Evolutionary conservation across 495 filamentous ascomycete genomes (phyloP).

Genomic region (Cudoniella acicularis): DNA sequence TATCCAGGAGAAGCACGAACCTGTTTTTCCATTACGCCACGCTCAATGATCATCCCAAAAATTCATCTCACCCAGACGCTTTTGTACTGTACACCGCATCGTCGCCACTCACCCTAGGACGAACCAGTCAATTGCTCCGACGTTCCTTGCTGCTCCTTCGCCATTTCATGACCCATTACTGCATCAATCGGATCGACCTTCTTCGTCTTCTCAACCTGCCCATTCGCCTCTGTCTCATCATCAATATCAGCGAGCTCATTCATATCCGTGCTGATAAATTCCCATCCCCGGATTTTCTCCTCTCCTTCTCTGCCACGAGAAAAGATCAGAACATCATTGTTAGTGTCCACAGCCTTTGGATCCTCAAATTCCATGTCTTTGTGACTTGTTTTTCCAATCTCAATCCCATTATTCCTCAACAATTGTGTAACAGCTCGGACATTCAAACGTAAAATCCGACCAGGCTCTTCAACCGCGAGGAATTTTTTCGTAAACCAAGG

Average conservation of each 20-base stretch:
- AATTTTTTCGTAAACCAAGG: constrained; percentile 58
- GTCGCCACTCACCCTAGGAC: too few relatives aligned
- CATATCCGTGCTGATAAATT: constrained; percentile 18
- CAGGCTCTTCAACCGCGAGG: constrained; percentile 57
- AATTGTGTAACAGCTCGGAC: constrained; percentile 59
- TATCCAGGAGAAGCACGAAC: too few relatives aligned
- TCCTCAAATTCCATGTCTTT: constrained; percentile 40
- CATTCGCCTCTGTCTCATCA: constrained; percentile 1
- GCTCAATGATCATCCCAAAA: too few relatives aligned
- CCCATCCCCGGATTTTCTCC: constrained; percentile 16
- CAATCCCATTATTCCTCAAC: constrained; percentile 45
- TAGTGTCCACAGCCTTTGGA: background rate
- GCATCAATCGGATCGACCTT: background rate
- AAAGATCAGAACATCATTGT: constrained; percentile 19
- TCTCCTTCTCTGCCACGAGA: background rate
- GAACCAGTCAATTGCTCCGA: too few relatives aligned
- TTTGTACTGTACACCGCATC: too few relatives aligned
- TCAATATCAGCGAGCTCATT: constrained; percentile 9
- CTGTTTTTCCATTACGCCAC: too few relatives aligned
- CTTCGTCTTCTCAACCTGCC: background rate
- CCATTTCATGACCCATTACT: background rate
- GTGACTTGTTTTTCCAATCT: constrained; percentile 46
- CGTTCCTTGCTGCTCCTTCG: too few relatives aligned
- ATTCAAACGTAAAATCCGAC: constrained; percentile 60
- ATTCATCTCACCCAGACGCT: too few relatives aligned